A percentile compares a stretch with the other conserved stretches of the same genome.
These are phyloP conservation scores for Mortierella sp. DNA, from an alignment of 371 early-diverging fungal genomes.

Conservation along the genomic window DNA sequence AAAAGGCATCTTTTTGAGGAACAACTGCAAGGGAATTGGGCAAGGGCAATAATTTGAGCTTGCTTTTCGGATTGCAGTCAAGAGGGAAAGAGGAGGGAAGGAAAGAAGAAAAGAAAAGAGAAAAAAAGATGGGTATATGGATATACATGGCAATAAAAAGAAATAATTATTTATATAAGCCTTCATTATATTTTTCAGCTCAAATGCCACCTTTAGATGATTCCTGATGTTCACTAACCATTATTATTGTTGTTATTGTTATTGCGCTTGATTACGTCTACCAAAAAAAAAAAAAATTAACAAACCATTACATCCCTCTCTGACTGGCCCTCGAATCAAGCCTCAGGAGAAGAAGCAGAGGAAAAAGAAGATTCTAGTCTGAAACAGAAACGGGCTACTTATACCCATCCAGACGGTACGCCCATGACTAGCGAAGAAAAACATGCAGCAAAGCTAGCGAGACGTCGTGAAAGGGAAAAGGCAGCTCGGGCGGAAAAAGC, in stretches of 20 bases:
- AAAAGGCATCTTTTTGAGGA: neutral
- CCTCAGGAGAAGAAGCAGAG: neutral
- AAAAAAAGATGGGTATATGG: neutral
- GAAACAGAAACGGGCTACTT: neutral
- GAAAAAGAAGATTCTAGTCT: neutral
- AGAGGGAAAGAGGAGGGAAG: neutral
- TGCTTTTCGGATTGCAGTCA: conserved; percentile 2
- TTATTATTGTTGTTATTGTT: neutral
- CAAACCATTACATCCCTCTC: neutral
- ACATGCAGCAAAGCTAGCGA: conserved; percentile 8
- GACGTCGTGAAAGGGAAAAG: neutral
- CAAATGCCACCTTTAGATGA: neutral
- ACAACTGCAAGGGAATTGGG: neutral
- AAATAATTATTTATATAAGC: neutral
- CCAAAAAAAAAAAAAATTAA: neutral
- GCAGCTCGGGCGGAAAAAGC: neutral
- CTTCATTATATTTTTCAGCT: neutral
- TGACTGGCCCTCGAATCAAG: neutral
- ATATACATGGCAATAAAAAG: conserved; percentile 2
- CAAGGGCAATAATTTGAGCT: neutral
- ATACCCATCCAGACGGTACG: neutral
- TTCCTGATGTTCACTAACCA: neutral
- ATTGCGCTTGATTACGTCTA: neutral
- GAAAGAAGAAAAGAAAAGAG: neutral
- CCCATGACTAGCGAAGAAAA: conserved; percentile 16